Percentiles rank a stretch among this genome's conserved stretches.
Evolutionary conservation across 768 basidiomycete species (phyloP).

Genomic region (Boletales sp.): DNA sequence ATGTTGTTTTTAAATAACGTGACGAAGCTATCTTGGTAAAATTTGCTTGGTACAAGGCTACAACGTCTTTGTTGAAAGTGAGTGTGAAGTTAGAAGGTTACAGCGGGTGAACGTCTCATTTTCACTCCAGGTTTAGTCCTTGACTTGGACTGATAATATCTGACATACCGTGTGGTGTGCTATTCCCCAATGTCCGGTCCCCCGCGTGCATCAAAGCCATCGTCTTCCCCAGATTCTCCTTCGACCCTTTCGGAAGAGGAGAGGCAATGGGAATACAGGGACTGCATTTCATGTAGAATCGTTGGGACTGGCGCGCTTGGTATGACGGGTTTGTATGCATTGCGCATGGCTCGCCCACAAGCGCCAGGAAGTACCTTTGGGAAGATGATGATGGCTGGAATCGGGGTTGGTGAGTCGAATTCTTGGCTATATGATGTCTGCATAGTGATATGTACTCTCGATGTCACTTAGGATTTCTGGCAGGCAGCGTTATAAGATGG

Average conservation of each 20-base stretch:
- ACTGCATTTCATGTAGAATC: constrained; percentile 69
- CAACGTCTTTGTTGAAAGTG: too few species aligned
- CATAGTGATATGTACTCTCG: constrained; percentile 8
- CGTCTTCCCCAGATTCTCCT: background rate
- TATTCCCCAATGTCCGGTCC: constrained; percentile 15
- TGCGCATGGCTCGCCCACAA: constrained; percentile 57
- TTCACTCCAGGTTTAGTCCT: too few species aligned
- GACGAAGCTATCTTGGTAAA: too few species aligned
- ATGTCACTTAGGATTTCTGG: constrained; percentile 21
- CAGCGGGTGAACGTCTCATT: too few species aligned
- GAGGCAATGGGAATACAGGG: constrained; percentile 31
- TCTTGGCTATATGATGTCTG: background rate
- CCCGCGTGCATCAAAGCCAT: constrained; percentile 11
- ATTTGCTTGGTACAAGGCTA: too few species aligned
- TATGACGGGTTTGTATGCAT: constrained; percentile 62
- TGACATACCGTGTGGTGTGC: background rate
- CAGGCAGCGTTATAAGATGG: constrained; percentile 29
- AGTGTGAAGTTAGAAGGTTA: too few species aligned
- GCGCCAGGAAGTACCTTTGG: constrained; percentile 60
- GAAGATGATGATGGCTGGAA: constrained; percentile 57
- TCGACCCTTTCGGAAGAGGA: constrained; percentile 2
- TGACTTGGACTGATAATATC: too few species aligned
- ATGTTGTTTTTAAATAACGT: too few species aligned
- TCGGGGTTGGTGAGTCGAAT: constrained; percentile 54
- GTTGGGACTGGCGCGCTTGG: constrained; percentile 64